These are phyloP conservation scores for Metschnikowia henanensis DNA, from an alignment of 805 yeast genomes.

Conservation along the genomic window DNA sequence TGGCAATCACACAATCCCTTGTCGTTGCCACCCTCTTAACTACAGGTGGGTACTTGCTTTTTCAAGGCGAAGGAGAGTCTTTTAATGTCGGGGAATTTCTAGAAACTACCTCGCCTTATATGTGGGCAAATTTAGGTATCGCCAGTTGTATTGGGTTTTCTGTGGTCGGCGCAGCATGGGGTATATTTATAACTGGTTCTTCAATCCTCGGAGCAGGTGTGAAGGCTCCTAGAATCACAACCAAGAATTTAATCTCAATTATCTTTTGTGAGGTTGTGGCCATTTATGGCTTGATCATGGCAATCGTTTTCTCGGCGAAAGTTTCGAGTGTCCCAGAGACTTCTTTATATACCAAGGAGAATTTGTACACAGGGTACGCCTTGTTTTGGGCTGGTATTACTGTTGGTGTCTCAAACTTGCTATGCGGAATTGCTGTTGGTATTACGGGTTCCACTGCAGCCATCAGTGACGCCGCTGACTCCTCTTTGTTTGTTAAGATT, in stretches of 20 bases:
- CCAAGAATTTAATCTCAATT: conserved; percentile 93
- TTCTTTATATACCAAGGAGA: conserved; percentile 73
- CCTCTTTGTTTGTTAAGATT: conserved; percentile 91
- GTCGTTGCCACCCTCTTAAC: conserved; percentile 34
- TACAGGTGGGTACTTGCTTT: conserved; percentile 62
- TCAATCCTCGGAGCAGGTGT: conserved; percentile 98
- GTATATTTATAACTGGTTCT: conserved; percentile 93
- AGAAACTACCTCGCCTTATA: conserved; percentile 84
- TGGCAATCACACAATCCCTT: conserved; percentile 26
- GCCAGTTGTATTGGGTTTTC: conserved; percentile 89
- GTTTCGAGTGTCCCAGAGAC: conserved; percentile 64
- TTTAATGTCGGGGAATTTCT: conserved; percentile 91
- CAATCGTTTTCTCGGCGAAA: conserved; percentile 94
- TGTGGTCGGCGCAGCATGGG: conserved; percentile 99
- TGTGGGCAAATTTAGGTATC: conserved; percentile 96
- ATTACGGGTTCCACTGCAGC: conserved; percentile 99
- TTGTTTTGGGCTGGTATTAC: conserved; percentile 98
- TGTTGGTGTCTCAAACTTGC: conserved; percentile 88
- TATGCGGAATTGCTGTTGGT: conserved; percentile 97
- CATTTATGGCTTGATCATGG: conserved; percentile 95
- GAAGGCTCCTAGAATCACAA: conserved; percentile 94
- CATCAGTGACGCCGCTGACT: conserved; percentile 95
- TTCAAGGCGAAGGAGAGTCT: conserved; percentile 89
- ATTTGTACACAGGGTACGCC: conserved; percentile 92
- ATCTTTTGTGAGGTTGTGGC: conserved; percentile 99